Base-by-base conservation (phyloP, 2,329 filamentous ascomycete genomes). In the Zymoseptoria tritici region DNA sequence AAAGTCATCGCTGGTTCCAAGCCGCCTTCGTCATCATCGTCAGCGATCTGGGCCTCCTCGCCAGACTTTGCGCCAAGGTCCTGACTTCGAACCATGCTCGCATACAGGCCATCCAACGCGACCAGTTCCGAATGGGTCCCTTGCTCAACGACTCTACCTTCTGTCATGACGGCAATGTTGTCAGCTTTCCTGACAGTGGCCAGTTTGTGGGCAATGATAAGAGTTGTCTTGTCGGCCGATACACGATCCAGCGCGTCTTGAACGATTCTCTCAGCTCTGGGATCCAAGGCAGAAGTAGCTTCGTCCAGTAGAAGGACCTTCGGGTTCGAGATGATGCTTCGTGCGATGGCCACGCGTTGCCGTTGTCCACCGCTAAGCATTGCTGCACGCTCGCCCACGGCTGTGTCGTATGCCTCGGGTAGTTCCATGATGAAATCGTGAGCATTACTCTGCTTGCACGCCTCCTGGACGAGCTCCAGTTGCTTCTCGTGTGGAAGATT, bases 61-160 rank as follows among this genome's bases (percentile, higher is more conserved):
- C 57, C 64, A 49, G 55, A 56, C 54, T 60, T 68, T 49, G 58
- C 61, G 21, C 74, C 76, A 4, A 82, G 74, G 61, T 80, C 76
- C 68, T 82, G 80, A 16, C 78, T 75, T 20, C 70, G 71, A 2
- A 83, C 79, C 36, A 80, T 70, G 2, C 69, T 68, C 2, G 75
- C 72, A 61, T 79, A 80, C 0, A 69, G 61, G 2, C 76, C 77
- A 29, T 74, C 67, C 26, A 60, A 63, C 4, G 68, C 68, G 31
- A 80, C 64, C 2, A 80, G 66, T 11, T 74, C 67, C 5, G 67
- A 60, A 61, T 79, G 78, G 2, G 68, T 75, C 1, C 78, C 78
- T 68, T 78, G 73, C 63, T 80, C 78, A 5, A 78, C 65, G 9
- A 80, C 69, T 13, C 64, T 64, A 2, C 78, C 78, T 22, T 74